A percentile compares a stretch with the other conserved stretches of the same genome.
These are phyloP conservation scores for Aspergillus pseudoterreus DNA, from an alignment of 2,329 filamentous ascomycete species.

Conservation along the genomic window DNA sequence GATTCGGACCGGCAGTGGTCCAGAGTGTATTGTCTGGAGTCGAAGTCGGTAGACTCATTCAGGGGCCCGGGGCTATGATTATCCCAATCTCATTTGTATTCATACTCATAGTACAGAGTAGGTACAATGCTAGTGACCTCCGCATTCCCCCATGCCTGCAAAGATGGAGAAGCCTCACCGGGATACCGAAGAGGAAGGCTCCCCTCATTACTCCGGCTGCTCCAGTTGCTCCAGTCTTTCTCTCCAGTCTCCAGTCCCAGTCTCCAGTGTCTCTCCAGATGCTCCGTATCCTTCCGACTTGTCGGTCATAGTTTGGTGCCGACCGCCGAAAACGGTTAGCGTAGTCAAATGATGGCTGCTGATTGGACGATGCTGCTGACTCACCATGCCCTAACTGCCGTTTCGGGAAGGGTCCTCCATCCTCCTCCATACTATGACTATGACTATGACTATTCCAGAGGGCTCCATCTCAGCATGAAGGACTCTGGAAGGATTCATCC, in stretches of 20 bases:
- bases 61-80: too few relatives aligned
- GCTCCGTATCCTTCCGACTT: conserved; percentile 6
- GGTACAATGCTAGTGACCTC: too few relatives aligned
- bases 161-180: conserved; percentile 9
- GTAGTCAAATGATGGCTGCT: not conserved
- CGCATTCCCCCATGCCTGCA: conserved; percentile 3
- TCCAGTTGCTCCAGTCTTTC: not conserved
- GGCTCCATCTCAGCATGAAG: too few relatives aligned
- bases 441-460: too few relatives aligned
- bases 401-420: not conserved
- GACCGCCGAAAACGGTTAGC: conserved; percentile 10
- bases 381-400: not conserved
- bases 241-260: conserved; percentile 10
- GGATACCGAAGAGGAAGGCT: conserved; percentile 11
- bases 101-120: too few relatives aligned
- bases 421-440: too few relatives aligned
- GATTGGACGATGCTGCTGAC: not conserved
- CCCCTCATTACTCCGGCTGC: not conserved
- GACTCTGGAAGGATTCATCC: not conserved
- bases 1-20: not conserved
- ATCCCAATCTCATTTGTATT: too few relatives aligned
- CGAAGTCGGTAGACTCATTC: too few relatives aligned
- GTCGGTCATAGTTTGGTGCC: not conserved
- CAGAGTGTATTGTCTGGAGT: too few relatives aligned
- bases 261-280: conserved; percentile 2